A percentile compares a stretch with the other conserved stretches of the same genome.
These are phyloP conservation scores for Pseudoneurospora amorphoporcata DNA, from an alignment of 495 filamentous ascomycete genomes.

Conservation along the genomic window DNA sequence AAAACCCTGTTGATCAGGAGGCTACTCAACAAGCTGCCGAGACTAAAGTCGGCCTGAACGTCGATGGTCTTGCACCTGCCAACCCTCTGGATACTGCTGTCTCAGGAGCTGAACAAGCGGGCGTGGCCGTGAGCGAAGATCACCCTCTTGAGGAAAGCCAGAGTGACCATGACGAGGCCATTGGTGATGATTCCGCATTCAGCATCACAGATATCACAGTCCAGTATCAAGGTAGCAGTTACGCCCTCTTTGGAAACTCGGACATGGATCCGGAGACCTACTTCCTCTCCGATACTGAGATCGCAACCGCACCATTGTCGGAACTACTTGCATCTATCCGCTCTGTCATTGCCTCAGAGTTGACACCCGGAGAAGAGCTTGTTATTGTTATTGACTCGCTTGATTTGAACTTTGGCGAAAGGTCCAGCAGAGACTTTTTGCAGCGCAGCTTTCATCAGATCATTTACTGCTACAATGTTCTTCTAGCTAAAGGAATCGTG, in stretches of 20 bases:
- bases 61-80: background rate
- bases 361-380: conserved; percentile 58
- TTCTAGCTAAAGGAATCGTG: conserved; percentile 10
- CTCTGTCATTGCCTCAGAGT: conserved; percentile 53
- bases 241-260: conserved; percentile 58
- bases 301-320: conserved; percentile 46
- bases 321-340: conserved; percentile 57
- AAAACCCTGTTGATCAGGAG: background rate
- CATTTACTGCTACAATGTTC: conserved; percentile 9
- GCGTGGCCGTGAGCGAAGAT: background rate
- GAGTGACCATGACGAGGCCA: conserved; percentile 6
- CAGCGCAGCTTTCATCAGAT: conserved; percentile 38
- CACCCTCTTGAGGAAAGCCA: background rate
- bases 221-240: conserved; percentile 55
- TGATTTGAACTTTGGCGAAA: conserved; percentile 59
- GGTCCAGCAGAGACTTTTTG: conserved; percentile 18
- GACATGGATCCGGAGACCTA: conserved; percentile 58
- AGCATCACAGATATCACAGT: conserved; percentile 42
- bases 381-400: conserved; percentile 56
- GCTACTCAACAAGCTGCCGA: background rate
- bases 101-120: background rate
- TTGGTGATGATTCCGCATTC: background rate
- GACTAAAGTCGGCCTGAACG: background rate
- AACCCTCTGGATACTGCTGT: background rate
- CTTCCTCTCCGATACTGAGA: conserved; percentile 58